Percentiles rank a stretch among this genome's conserved stretches.
Conservation (phyloP, 306 rosid species). For the Fragaria iinumae region DNA sequence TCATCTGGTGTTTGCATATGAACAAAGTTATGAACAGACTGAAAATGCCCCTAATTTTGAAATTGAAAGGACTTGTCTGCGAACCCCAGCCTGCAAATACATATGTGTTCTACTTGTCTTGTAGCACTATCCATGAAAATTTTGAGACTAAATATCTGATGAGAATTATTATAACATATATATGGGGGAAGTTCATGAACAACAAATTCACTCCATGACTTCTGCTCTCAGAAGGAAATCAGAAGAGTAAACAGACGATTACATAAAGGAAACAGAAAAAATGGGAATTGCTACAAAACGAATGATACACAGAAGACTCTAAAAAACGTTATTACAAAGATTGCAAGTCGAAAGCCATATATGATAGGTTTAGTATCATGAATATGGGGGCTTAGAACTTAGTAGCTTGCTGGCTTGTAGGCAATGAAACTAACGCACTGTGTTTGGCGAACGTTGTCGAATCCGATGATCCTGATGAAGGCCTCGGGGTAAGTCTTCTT, state of each 20-base stretch:
- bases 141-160: not conserved
- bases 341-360: not conserved
- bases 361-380: not conserved
- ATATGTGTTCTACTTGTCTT: not conserved
- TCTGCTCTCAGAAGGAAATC: not conserved
- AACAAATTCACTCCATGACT: conserved; percentile 6
- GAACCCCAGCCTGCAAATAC: not conserved
- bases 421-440: conserved; percentile 92
- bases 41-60: not conserved
- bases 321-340: not conserved
- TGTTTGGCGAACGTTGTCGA: conserved; percentile 77
- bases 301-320: not conserved
- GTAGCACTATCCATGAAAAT: not conserved
- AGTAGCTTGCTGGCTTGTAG: conserved; percentile 41
- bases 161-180: not conserved
- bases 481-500: conserved; percentile 40
- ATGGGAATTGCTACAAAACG: not conserved
- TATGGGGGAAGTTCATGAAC: conserved; percentile 7
- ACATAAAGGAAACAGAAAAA: not conserved
- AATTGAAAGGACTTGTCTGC: not conserved
- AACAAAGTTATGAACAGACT: not conserved
- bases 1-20: not conserved
- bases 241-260: not conserved
- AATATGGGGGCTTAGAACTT: not conserved
- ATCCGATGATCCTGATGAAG: conserved; percentile 70